Evolutionary conservation across 2,329 filamentous ascomycete genomes (phyloP).

Genomic region (Aspergillus costaricaensis): DNA sequence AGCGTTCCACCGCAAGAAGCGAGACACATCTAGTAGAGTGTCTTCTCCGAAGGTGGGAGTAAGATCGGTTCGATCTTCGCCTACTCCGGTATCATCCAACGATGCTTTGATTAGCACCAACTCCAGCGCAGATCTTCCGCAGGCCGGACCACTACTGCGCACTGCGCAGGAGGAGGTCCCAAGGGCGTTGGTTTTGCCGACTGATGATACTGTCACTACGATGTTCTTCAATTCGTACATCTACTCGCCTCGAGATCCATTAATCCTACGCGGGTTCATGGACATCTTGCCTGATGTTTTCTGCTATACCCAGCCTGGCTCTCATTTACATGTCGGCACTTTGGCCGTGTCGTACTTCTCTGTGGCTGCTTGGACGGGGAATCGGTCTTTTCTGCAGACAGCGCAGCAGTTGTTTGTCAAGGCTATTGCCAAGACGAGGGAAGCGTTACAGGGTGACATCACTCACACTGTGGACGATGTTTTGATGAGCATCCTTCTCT

Average conservation of each 20-base stretch:
- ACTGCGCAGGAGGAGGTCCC: constrained; percentile 8
- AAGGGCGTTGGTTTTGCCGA: constrained; percentile 20
- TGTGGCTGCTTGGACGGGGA: constrained; percentile 33
- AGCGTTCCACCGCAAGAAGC: constrained; percentile 22
- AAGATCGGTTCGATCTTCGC: background rate
- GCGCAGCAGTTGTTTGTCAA: constrained; percentile 28
- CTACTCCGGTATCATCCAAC: background rate
- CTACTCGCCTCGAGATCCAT: constrained; percentile 28
- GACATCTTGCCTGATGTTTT: constrained; percentile 29
- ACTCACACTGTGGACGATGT: constrained; percentile 24
- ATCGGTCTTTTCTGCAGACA: constrained; percentile 22
- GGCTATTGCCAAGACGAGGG: constrained; percentile 28
- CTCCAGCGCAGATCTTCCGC: background rate
- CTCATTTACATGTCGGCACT: constrained; percentile 25
- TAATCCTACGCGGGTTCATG: constrained; percentile 30
- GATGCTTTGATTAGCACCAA: background rate
- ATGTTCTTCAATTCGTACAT: constrained; percentile 35
- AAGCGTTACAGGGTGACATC: constrained; percentile 22
- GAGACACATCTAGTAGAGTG: background rate
- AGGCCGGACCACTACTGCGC: background rate
- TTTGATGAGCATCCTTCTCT: constrained; percentile 28
- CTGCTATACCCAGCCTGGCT: constrained; percentile 21
- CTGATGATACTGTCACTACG: constrained; percentile 30
- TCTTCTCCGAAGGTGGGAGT: background rate
- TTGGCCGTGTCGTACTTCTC: constrained; percentile 33